Base-by-base conservation (phyloP, 2,329 filamentous ascomycete genomes). In the Ophiostoma piceae region DNA sequence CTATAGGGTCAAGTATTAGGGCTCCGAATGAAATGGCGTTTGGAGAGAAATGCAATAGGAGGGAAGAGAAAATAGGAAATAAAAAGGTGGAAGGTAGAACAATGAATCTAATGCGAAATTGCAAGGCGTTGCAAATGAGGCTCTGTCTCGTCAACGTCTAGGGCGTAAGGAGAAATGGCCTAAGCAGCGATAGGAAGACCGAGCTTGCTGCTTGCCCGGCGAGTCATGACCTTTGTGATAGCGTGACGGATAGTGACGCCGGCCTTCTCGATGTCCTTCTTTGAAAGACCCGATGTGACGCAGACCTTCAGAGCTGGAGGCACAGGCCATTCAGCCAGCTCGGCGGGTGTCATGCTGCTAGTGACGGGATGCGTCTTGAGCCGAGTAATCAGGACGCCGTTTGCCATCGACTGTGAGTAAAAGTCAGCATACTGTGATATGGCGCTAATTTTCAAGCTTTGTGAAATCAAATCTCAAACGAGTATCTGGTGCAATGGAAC, bases 241-340 rank as follows among this genome's bases (percentile, higher is more conserved):
- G 95, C 94, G 80, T 97, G 94, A 71, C 94, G 85, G 74, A 99
- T 94, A 11, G 87, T 89, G 8, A 90, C 88, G 16, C 94, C 95
- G 0, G 95, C 92, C 83, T 96, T 97, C 81, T 99, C 96, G 69
- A 94, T 91, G 79, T 99, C 95, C 82, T 96, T 97, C 83, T 91
- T 96, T 32, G 91, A 91, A 72, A 99, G 82, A 1, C 91, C 95
- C 5, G 87, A 91, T 0, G 94, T 97, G 69, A 97, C 84, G 77
- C 94, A 98, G 14, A 98, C 87, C 81, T 98, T 97, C 72, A 99
- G 84, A 0, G 92, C 92, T 11, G 95, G 92, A 74, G 87, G 84
- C n/a, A 89, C 83, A 71, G 87, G 85, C 82, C 90, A 92, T 47
- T 84, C 85, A 62, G 87, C 84, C 65, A 87, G 84, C 47, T 94